Percentiles rank a stretch among this genome's conserved stretches.
These are phyloP conservation scores for Funneliformis caledonium DNA, from an alignment of 371 early-diverging fungal genomes.

Conservation along the genomic window DNA sequence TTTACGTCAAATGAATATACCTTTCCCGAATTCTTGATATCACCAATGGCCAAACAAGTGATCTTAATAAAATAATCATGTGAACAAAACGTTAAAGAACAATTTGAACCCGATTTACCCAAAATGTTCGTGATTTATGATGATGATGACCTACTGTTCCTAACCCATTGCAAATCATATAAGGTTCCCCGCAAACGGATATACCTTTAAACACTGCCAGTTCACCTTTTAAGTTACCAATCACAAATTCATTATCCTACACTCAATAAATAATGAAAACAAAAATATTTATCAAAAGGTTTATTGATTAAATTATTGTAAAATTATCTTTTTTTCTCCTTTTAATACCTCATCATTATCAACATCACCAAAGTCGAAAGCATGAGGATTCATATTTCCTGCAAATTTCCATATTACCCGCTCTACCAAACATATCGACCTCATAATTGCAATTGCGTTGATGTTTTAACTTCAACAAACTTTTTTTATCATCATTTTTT, in stretches of 20 bases:
- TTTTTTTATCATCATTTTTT: too few species aligned
- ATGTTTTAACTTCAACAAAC: neutral
- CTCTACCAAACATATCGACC: constrained; percentile 73
- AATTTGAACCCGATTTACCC: neutral
- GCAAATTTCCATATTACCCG: constrained; percentile 78
- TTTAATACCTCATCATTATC: constrained; percentile 74
- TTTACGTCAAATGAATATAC: constrained; percentile 31
- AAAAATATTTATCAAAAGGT: neutral
- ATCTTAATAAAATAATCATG: constrained; percentile 49
- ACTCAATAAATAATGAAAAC: neutral
- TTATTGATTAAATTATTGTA: neutral
- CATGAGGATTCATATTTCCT: constrained; percentile 83
- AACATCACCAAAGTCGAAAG: constrained; percentile 81
- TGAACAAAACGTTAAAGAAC: neutral
- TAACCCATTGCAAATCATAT: constrained; percentile 60
- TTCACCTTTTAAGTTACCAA: constrained; percentile 79
- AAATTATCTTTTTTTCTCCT: constrained; percentile 1
- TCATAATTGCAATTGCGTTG: constrained; percentile 46
- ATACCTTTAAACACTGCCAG: constrained; percentile 81
- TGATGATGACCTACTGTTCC: constrained; percentile 59
- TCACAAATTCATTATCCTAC: constrained; percentile 83
- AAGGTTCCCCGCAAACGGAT: constrained; percentile 57
- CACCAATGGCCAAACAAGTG: constrained; percentile 71
- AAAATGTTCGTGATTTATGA: neutral
- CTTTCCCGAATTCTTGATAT: constrained; percentile 67